phyloP scores from a whole-genome alignment of 2,329 filamentous ascomycete species.

The Monosporascus sp. region DNA sequence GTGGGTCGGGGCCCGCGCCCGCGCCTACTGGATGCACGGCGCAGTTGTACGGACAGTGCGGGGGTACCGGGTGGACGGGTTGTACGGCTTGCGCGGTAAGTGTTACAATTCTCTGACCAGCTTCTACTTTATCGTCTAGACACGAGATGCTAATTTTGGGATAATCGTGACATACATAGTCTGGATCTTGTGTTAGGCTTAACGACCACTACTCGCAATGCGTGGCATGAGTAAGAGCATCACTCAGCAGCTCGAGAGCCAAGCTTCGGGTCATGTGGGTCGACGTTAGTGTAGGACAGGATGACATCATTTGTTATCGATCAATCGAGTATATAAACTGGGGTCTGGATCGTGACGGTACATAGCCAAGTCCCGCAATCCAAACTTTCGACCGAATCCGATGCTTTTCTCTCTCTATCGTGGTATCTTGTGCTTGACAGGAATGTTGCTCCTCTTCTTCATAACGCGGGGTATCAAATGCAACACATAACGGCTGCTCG shows the following conservation, averaged over 20 bases:
- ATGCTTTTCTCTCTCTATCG: too few species aligned
- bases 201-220: constrained; percentile 25
- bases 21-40: constrained; percentile 13
- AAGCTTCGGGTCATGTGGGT: neutral
- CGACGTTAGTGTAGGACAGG: neutral
- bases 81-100: constrained; percentile 21
- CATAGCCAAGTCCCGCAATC: too few species aligned
- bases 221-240: neutral
- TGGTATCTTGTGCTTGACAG: too few species aligned
- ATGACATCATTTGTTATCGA: too few species aligned
- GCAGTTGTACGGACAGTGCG: constrained; percentile 19
- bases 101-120: neutral
- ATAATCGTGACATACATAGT: constrained; percentile 1
- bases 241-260: too few species aligned
- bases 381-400: too few species aligned
- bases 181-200: constrained; percentile 16
- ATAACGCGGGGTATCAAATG: neutral
- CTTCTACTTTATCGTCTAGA: neutral
- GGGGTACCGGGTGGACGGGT: constrained; percentile 19
- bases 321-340: too few species aligned
- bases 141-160: constrained; percentile 6
- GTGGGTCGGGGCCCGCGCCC: constrained; percentile 5
- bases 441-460: too few species aligned
- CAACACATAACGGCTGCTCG: neutral
- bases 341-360: too few species aligned